Percentiles rank a stretch among this genome's conserved stretches.
phyloP scores from a whole-genome alignment of 2,329 filamentous ascomycete genomes.

The Alternaria triticina region DNA sequence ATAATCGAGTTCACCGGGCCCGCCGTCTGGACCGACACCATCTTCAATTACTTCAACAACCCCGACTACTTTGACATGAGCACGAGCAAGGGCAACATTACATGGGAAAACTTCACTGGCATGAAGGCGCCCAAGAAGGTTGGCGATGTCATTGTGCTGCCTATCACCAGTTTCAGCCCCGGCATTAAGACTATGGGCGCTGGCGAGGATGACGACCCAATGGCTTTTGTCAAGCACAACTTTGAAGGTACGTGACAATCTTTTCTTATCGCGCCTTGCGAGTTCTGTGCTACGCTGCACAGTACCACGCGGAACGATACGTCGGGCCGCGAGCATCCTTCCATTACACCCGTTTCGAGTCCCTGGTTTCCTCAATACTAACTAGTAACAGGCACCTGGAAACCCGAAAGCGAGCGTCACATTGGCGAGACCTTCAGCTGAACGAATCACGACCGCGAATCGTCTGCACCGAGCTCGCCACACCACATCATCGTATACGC shows the following conservation, averaged over 20 bases:
- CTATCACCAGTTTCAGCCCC: conserved; percentile 96
- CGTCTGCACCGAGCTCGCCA: not conserved
- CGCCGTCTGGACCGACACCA: conserved; percentile 88
- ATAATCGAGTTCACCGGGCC: conserved; percentile 96
- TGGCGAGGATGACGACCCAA: conserved; percentile 84
- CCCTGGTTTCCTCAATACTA: conserved; percentile 23
- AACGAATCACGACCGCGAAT: conserved; percentile 6
- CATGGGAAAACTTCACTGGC: conserved; percentile 87
- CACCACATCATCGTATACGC: not conserved
- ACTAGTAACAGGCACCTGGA: conserved; percentile 44
- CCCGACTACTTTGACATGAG: conserved; percentile 83
- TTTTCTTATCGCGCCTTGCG: not conserved
- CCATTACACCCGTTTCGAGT: conserved; percentile 4
- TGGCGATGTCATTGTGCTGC: conserved; percentile 90
- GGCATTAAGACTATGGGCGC: conserved; percentile 94
- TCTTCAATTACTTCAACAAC: conserved; percentile 96
- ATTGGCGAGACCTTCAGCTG: conserved; percentile 43
- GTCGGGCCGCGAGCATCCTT: not conserved
- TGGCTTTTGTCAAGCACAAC: conserved; percentile 97
- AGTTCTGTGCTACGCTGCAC: conserved; percentile 1
- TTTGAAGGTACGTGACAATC: conserved; percentile 78
- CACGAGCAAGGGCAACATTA: conserved; percentile 73
- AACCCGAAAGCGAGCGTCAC: conserved; percentile 43
- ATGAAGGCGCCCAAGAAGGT: conserved; percentile 84
- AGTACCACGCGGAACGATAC: not conserved